These are phyloP conservation scores for Delphinella strobiligena DNA, from an alignment of 2,329 filamentous ascomycete genomes.

Conservation along the genomic window DNA sequence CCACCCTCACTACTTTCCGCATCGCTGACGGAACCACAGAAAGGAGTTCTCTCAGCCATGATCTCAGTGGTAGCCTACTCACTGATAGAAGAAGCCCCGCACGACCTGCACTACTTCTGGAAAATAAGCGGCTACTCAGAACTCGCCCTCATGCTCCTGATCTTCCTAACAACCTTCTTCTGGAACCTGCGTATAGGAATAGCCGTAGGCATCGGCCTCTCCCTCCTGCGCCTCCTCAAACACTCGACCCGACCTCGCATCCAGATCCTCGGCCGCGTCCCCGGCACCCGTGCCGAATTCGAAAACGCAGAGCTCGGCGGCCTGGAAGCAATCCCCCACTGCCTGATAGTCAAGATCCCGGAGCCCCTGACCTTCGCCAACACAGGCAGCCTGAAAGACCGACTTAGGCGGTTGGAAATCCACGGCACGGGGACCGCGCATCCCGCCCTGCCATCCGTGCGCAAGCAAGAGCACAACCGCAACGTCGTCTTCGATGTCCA, in stretches of 20 bases:
- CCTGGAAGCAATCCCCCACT: conserved; percentile 83
- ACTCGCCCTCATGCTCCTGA: conserved; percentile 74
- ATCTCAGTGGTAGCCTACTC: conserved; percentile 93
- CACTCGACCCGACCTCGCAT: conserved; percentile 89
- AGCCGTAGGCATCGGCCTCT: conserved; percentile 83
- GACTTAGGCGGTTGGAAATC: conserved; percentile 70
- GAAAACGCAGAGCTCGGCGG: conserved; percentile 65
- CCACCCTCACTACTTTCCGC: conserved; percentile 7
- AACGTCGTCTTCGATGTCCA: conserved; percentile 97
- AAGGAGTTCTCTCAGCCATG: conserved; percentile 86
- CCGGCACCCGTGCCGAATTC: conserved; percentile 63
- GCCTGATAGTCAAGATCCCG: conserved; percentile 92
- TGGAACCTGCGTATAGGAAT: conserved; percentile 92
- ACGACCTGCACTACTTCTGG: conserved; percentile 83
- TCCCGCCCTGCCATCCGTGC: conserved; percentile 71
- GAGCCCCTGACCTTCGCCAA: conserved; percentile 96
- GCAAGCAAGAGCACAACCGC: conserved; percentile 67
- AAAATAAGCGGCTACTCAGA: conserved; percentile 78
- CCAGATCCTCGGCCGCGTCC: conserved; percentile 84
- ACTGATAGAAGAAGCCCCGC: conserved; percentile 86
- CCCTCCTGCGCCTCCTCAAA: conserved; percentile 75
- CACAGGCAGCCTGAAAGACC: conserved; percentile 69
- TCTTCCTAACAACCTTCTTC: conserved; percentile 85
- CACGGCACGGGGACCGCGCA: conserved; percentile 82
- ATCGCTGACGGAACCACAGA: conserved; percentile 48